These are phyloP conservation scores for Saccharomycopsis sp. DNA, from an alignment of 805 yeast genomes.

Conservation along the genomic window DNA sequence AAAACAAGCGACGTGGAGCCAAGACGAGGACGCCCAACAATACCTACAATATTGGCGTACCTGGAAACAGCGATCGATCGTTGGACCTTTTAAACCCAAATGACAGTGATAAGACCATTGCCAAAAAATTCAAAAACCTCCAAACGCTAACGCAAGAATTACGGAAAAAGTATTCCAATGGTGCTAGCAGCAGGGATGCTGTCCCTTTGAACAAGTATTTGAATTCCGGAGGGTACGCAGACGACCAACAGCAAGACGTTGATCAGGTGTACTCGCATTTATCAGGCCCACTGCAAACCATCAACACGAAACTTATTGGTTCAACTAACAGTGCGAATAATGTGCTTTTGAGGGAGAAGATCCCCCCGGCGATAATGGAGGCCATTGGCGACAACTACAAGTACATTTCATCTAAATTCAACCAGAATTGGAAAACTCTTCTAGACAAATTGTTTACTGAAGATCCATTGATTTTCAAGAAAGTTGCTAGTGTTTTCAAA, in stretches of 20 bases:
- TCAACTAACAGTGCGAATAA: neutral
- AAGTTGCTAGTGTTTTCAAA: slow-evolving; percentile 28
- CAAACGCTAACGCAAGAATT: slow-evolving; percentile 12
- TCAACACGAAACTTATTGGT: neutral
- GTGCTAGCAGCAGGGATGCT: no score
- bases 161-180: slow-evolving; percentile 3
- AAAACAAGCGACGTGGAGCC: neutral
- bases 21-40: no score
- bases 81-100: neutral
- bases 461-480: slow-evolving; percentile 30
- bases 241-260: slow-evolving; percentile 10
- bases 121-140: slow-evolving; percentile 14
- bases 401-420: slow-evolving; percentile 33
- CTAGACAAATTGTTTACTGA: slow-evolving; percentile 21
- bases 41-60: no score
- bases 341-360: slow-evolving; percentile 32
- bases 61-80: neutral
- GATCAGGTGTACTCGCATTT: slow-evolving; percentile 11
- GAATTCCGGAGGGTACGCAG: no score
- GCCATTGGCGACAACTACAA: slow-evolving; percentile 37
- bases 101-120: slow-evolving; percentile 11
- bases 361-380: slow-evolving; percentile 29
- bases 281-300: neutral
- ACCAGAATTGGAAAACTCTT: slow-evolving; percentile 40
- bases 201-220: no score